Base-by-base conservation (phyloP, 305 asterid genomes). In the Fraxinus albicans region DNA sequence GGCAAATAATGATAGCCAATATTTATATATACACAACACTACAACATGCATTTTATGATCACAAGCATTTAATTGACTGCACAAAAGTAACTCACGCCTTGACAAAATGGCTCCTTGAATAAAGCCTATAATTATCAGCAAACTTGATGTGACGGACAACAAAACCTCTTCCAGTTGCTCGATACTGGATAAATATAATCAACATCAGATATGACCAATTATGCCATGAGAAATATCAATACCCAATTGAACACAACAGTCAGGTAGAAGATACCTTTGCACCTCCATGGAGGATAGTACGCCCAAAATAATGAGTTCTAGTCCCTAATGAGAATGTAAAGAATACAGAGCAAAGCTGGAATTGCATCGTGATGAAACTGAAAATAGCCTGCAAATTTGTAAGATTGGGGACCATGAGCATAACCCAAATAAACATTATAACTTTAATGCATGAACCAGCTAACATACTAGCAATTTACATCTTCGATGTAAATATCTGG, bases 81-180 rank as follows among this genome's bases (percentile, higher is more conserved):
- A 63, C 47, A 60, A 19, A 7, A 80, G 55, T 31, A 44, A 88
- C 99, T 95, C 88, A 96, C 99, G 99, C 99, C 85, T 95, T 97
- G 75, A 97, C 97, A 88, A 97, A 97, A 90, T 97, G 99, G 88
- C 99, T 97, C 90, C 99, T 91, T 3, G 99, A 95, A 86, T 93
- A 97, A 77, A 97, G 97, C 84, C 99, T 92, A 81, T 97, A 97
- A 85, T 97, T 97, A 50, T 97, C 99, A 0, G 99, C 99, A 88
- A 95, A 97, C 90, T 95, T 97, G 87, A 95, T 95, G 85, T 97
- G 99, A 50, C 90, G 97, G 83, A 97, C 99, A 83, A 95, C 99
- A 85, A 95, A 97, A 78, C 99, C 99, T 91, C 99, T 88, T 77
- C 98, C 99, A 84, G 99, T 97, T 69, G 99, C 99, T 79, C 99